Evolutionary conservation across 768 basidiomycete species (phyloP).

Genomic region (Multifurca ochricompacta): DNA sequence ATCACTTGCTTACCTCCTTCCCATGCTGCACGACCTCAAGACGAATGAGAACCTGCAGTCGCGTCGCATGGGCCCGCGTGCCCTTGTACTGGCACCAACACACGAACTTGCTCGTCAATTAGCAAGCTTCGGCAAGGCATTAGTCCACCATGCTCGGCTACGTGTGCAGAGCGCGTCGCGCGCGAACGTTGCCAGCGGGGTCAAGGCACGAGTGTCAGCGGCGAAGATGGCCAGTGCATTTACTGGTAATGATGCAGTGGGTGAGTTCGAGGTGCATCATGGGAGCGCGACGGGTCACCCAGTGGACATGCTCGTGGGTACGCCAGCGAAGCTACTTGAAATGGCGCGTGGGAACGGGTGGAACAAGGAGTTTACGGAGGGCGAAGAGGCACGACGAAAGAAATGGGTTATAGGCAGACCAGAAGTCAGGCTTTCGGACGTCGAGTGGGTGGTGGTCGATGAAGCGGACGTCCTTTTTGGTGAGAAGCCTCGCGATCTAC

Average conservation of each 20-base stretch:
- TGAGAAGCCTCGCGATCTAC: slow-evolving; percentile 28
- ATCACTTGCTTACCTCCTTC: slow-evolving; percentile 83
- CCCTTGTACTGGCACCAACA: slow-evolving; percentile 77
- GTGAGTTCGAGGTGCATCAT: slow-evolving; percentile 22
- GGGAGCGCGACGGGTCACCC: slow-evolving; percentile 22
- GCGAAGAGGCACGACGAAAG: slow-evolving; percentile 26
- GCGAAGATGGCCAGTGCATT: slow-evolving; percentile 41
- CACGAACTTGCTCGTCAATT: slow-evolving; percentile 86
- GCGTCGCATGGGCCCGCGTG: slow-evolving; percentile 45
- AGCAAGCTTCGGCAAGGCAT: slow-evolving; percentile 60
- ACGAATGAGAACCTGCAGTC: slow-evolving; percentile 38
- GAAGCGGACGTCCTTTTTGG: slow-evolving; percentile 90
- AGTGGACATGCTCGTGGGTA: slow-evolving; percentile 57
- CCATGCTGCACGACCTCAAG: slow-evolving; percentile 75
- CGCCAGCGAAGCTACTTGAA: slow-evolving; percentile 56
- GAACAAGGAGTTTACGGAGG: slow-evolving; percentile 34
- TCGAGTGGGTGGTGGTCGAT: slow-evolving; percentile 89
- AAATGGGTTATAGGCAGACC: slow-evolving; percentile 41
- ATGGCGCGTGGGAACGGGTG: slow-evolving; percentile 48
- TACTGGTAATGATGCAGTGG: slow-evolving; percentile 18
- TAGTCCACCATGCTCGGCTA: slow-evolving; percentile 69
- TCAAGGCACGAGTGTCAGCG: slow-evolving; percentile 29
- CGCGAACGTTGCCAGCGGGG: slow-evolving; percentile 36
- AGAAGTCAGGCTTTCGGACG: slow-evolving; percentile 53
- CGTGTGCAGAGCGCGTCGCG: slow-evolving; percentile 66